These are phyloP conservation scores for Dryas integrifolia DNA, from an alignment of 331 rosid genomes.

Conservation along the genomic window DNA sequence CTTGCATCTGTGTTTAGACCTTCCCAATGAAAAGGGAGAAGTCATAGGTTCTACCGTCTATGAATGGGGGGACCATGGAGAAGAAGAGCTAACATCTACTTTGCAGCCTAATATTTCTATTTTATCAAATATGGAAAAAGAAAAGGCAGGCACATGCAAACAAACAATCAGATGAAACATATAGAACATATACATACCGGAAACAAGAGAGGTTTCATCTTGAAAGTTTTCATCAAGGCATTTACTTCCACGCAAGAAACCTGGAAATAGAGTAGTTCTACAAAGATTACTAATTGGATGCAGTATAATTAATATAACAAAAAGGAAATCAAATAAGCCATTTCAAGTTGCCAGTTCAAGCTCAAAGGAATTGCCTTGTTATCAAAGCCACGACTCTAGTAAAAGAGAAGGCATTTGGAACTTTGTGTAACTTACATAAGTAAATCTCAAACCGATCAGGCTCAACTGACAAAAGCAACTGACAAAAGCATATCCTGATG, in stretches of 20 bases:
- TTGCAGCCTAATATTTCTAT: constrained; percentile 6
- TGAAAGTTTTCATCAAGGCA: constrained; percentile 86
- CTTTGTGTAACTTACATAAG: not conserved
- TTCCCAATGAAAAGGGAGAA: not conserved
- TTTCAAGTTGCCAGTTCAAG: not conserved
- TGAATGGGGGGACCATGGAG: constrained; percentile 12
- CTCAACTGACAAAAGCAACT: not conserved
- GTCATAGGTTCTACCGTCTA: not conserved
- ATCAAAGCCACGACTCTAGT: not conserved
- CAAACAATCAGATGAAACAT: constrained; percentile 21
- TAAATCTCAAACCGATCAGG: not conserved
- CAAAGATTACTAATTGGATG: constrained; percentile 23
- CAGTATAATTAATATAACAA: constrained; percentile 1
- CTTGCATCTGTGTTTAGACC: not conserved
- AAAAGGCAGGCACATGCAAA: not conserved
- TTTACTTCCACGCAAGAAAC: constrained; percentile 91
- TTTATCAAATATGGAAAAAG: not conserved
- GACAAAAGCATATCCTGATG: not conserved
- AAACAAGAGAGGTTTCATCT: constrained; percentile 71
- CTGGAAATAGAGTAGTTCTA: constrained; percentile 43
- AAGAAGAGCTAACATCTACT: not conserved
- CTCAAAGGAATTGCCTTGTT: constrained; percentile 12
- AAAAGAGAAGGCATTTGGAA: not conserved
- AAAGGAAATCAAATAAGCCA: not conserved
- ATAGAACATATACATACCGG: constrained; percentile 55